Base-by-base conservation (phyloP, 2,329 filamentous ascomycete genomes). In the Aspergillus flavus region DNA sequence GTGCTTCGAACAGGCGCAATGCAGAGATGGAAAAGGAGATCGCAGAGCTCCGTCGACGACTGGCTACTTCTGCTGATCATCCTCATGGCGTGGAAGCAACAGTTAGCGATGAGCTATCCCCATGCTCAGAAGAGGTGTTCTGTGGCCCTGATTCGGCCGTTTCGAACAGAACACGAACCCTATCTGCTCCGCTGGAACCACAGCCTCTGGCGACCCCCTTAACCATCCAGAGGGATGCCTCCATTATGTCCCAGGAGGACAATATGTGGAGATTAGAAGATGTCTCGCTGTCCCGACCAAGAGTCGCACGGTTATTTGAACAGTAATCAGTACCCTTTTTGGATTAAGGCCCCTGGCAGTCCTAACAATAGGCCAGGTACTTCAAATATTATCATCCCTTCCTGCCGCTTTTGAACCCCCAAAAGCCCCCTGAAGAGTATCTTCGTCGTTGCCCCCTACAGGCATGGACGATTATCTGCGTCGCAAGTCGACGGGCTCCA, bases 341-440 rank as follows among this genome's bases (percentile, higher is more conserved):
- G n/a, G 14, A 23, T 23, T 4, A 32, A 14, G 6, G 50, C 34
- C 7, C 5, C 19, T 26, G 30, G 81, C 36, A 79, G 79, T 12
- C n/a, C 64, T 71, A 54, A 73, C 55, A 34, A 32, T 6, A 12
- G 10, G n/a, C 36, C 65, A 86, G 87, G 65, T 90, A 85, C 76
- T 90, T 89, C 74, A 81, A 81, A 36, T 81, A 81, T 58, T 89
- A 89, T 71, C 87, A 90, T 68, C 85, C 84, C 0, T 89, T 88
- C 69, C 76, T 90, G 34, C 86, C 87, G 1, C 81, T 90, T 61
- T 78, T 90, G 59, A 86, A 88, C 62, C 82, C 81, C 6, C 74
- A 81, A 12, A 81, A 83, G 66, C 78, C 80, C 7, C 83, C 86
- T 6, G 84, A 88, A 57, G 81, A 85, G 61, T 88, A 86, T 72